phyloP scores from a whole-genome alignment of 441 rosid genomes.

The Corymbia calophylla region DNA sequence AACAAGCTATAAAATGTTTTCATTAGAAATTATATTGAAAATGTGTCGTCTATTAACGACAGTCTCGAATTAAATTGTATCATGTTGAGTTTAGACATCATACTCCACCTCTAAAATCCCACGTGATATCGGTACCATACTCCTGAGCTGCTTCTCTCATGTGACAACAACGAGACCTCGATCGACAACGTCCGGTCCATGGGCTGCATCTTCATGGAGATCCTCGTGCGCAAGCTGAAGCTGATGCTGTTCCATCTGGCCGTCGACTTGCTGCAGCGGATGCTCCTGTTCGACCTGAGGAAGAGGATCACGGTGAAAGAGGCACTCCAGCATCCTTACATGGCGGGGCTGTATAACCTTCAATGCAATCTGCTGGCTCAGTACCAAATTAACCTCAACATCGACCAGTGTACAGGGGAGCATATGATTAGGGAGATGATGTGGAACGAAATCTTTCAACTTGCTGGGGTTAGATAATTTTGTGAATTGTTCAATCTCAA shows the following conservation, averaged over 20 bases:
- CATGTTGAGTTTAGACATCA: too few species aligned
- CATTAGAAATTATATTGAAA: too few species aligned
- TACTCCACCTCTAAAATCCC: too few species aligned
- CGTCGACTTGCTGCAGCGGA: neutral
- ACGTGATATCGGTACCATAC: neutral
- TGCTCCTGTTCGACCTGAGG: neutral
- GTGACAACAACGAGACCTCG: neutral
- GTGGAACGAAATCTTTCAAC: neutral
- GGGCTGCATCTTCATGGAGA: neutral
- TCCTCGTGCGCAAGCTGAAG: neutral
- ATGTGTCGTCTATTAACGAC: too few species aligned
- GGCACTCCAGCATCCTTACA: neutral
- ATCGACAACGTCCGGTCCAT: neutral
- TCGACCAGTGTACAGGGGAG: neutral
- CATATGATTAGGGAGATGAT: neutral
- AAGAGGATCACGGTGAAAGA: neutral
- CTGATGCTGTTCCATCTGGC: neutral
- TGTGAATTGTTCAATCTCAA: neutral
- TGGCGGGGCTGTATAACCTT: fast-evolving
- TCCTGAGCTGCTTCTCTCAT: neutral
- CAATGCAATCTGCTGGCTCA: neutral
- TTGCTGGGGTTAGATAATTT: neutral
- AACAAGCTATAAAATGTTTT: too few species aligned
- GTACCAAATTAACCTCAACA: fast-evolving
- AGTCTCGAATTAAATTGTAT: too few species aligned